Base-by-base conservation (phyloP, 768 basidiomycete genomes). In the Boletus vinaceobasis region DNA sequence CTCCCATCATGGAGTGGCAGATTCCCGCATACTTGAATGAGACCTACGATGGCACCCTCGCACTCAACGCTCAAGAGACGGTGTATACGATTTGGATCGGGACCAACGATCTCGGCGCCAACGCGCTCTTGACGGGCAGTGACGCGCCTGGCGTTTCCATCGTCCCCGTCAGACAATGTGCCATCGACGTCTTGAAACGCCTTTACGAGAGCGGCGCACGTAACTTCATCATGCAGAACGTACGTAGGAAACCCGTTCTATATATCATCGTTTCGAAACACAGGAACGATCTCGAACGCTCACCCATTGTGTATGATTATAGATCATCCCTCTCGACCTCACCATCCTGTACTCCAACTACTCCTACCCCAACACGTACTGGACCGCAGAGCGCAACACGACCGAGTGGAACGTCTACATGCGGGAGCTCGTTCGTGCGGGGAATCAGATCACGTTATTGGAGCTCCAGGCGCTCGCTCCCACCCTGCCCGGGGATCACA, bases 151-250 rank as follows among this genome's bases (percentile, higher is more conserved):
- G 70, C 1, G 81, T 82, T 15, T 84, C 81, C 1, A 65, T 87
- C 50, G 83, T 85, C 9, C 75, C 85, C 45, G 82, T 83, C 0
- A 75, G 79, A 19, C 63, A 63, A 17, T 87, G 86, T 60, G 81
- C 80, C 64, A 70, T 87, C 5, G 78, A 83, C 44, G 86, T 82
- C 78, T 74, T 87, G 29, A 79, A 75, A 56, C 71, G 71, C 1
- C 61, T 87, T 37, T 85, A 86, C 61, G 63, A 76, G 11, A 75
- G 68, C 46, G 86, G 86, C 6, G 85, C 83, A 4, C 74, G 85
- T 43, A 85, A 87, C 60, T 86, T 87, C 62, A 65, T 87, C 47
- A 83, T 87, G 73, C 83, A 85, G 58, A 87, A 86, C 59, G 86
- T 85, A 56, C 68, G 81, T 51, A 27, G 4, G 5, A 17, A 13